Evolutionary conservation across 2,329 filamentous ascomycete genomes (phyloP).

Genomic region (Tolypocladium capitatum): DNA sequence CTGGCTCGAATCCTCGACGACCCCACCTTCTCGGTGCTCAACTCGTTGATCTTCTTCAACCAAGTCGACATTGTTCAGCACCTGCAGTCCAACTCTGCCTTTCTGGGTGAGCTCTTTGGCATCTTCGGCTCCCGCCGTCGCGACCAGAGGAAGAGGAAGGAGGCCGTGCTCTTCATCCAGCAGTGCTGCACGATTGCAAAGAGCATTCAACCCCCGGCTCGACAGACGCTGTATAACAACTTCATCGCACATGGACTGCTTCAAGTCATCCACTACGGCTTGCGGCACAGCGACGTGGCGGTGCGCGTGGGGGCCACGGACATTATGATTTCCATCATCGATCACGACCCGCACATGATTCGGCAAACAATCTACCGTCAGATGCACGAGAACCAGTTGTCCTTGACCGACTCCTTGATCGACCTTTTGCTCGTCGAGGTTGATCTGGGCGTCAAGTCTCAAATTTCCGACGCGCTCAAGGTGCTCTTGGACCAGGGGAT

Average conservation of each 20-base stretch:
- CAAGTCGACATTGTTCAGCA: conserved; percentile 96
- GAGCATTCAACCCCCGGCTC: conserved; percentile 72
- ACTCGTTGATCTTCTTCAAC: conserved; percentile 97
- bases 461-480: conserved; percentile 90
- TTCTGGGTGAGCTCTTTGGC: conserved; percentile 74
- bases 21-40: conserved; percentile 92
- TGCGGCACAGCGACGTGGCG: conserved; percentile 70
- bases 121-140: conserved; percentile 60
- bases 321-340: conserved; percentile 84
- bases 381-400: conserved; percentile 72
- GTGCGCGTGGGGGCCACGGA: conserved; percentile 89
- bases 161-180: conserved; percentile 91
- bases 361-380: conserved; percentile 86
- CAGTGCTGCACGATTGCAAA: conserved; percentile 92
- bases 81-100: conserved; percentile 67
- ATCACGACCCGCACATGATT: conserved; percentile 91
- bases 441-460: conserved; percentile 87
- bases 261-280: conserved; percentile 79
- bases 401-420: conserved; percentile 83
- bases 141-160: conserved; percentile 67
- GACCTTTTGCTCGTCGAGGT: conserved; percentile 83
- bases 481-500: conserved; percentile 68
- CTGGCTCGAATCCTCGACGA: conserved; percentile 92
- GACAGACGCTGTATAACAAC: conserved; percentile 75
- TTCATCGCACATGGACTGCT: conserved; percentile 81